phyloP scores from a whole-genome alignment of 179 eudicot species.

The Spergularia azorica region DNA sequence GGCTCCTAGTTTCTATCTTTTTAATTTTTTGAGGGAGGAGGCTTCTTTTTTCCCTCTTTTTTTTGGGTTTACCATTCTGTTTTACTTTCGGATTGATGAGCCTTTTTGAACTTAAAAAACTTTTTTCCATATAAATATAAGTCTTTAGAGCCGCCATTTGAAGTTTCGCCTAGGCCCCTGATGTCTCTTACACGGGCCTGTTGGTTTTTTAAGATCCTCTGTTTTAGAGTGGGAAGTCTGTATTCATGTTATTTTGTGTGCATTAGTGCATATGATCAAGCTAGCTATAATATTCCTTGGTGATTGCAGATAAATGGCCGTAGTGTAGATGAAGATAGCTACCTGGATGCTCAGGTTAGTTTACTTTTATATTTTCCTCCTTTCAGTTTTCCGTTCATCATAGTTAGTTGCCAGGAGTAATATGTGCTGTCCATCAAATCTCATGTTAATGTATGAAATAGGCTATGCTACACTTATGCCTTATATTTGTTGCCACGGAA shows the following conservation, averaged over 20 bases:
- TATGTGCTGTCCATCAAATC: not conserved
- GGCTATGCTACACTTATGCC: not conserved
- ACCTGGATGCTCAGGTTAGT: slow-evolving; percentile 80
- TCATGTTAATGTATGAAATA: not conserved
- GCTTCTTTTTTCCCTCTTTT: too few species aligned
- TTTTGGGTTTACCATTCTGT: too few species aligned
- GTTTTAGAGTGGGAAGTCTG: not conserved
- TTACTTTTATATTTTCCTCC: not conserved
- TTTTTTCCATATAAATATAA: too few species aligned
- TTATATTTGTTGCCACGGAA: not conserved
- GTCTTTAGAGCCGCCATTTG: too few species aligned
- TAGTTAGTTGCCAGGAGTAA: not conserved
- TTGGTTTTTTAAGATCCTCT: not conserved
- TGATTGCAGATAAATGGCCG: slow-evolving; percentile 81
- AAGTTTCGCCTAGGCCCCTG: too few species aligned
- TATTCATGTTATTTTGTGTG: slow-evolving; percentile 1
- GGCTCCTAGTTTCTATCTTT: too few species aligned
- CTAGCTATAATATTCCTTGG: not conserved
- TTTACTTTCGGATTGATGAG: too few species aligned
- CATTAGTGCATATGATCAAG: not conserved
- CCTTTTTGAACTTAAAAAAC: too few species aligned
- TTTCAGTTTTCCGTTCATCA: not conserved
- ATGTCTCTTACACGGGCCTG: too few species aligned
- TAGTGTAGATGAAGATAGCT: slow-evolving; percentile 68
- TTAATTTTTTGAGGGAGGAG: too few species aligned